Evolutionary conservation across 768 basidiomycete species (phyloP).

Genomic region (Rhodotorula babjevae): DNA sequence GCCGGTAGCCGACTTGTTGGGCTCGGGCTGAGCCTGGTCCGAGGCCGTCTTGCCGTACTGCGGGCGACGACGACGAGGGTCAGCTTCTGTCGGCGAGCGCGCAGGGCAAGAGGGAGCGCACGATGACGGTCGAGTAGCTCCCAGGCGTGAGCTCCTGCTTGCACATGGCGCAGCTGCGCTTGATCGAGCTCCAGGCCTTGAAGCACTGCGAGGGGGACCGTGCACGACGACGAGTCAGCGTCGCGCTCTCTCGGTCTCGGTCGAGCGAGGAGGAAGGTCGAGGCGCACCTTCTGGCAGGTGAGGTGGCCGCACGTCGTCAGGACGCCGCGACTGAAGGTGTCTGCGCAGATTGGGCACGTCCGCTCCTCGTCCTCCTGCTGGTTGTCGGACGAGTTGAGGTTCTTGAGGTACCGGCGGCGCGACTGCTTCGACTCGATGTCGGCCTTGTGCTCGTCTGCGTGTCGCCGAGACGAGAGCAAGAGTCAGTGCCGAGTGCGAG

Average conservation of each 20-base stretch:
- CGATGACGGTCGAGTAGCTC: slow-evolving; percentile 13
- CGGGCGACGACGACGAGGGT: neutral
- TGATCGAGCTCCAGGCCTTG: slow-evolving; percentile 22
- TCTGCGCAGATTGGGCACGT: slow-evolving; percentile 39
- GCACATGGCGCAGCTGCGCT: slow-evolving; percentile 38
- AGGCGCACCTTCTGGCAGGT: slow-evolving; percentile 14
- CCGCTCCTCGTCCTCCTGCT: slow-evolving; percentile 8
- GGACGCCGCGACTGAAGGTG: slow-evolving; percentile 18
- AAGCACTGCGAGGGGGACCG: slow-evolving; percentile 22
- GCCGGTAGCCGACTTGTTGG: neutral
- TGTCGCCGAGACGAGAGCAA: neutral
- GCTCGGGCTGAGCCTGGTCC: neutral
- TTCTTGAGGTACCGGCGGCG: slow-evolving; percentile 36
- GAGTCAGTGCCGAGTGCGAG: neutral
- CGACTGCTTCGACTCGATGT: slow-evolving; percentile 14
- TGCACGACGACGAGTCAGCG: too few relatives aligned
- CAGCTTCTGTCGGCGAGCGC: neutral
- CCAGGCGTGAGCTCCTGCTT: slow-evolving; percentile 8
- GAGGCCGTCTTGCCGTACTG: slow-evolving; percentile 16
- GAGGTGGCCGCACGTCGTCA: slow-evolving; percentile 40
- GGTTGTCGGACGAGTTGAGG: slow-evolving; percentile 16
- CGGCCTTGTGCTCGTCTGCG: neutral
- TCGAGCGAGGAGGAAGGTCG: too few relatives aligned
- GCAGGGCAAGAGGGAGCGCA: neutral
- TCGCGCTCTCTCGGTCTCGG: too few relatives aligned